These are phyloP conservation scores for Glycyrrhiza uralensis DNA, from an alignment of 306 rosid species.

Conservation along the genomic window DNA sequence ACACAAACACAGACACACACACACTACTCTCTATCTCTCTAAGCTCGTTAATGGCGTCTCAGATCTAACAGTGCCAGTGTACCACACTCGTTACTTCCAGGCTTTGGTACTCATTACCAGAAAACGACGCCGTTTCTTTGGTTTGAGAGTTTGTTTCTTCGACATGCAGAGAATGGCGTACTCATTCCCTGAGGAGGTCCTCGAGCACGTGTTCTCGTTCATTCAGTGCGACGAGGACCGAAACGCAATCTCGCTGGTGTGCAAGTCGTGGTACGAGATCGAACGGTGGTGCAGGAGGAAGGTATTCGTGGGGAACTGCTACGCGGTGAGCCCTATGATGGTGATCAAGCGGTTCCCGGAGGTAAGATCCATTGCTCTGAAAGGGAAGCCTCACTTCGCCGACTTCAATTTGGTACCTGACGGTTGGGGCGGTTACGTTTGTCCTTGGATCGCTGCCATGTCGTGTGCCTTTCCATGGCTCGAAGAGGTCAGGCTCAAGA, in stretches of 20 bases:
- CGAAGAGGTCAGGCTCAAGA: slow-evolving; percentile 89
- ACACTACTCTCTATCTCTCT: not conserved
- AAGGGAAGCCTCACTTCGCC: slow-evolving; percentile 95
- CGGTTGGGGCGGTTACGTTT: slow-evolving; percentile 82
- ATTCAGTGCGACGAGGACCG: slow-evolving; percentile 61
- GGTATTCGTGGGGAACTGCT: slow-evolving; percentile 85
- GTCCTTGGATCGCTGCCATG: slow-evolving; percentile 81
- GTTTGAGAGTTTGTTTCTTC: not conserved
- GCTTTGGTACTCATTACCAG: not conserved
- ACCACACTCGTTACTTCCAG: not conserved
- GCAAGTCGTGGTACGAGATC: slow-evolving; percentile 93
- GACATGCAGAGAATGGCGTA: slow-evolving; percentile 56
- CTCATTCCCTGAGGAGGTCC: slow-evolving; percentile 81
- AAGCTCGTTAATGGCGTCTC: slow-evolving; percentile 54
- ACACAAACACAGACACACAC: slow-evolving; percentile 5
- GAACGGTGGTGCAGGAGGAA: slow-evolving; percentile 82
- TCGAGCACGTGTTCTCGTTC: slow-evolving; percentile 88
- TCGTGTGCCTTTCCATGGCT: slow-evolving; percentile 63
- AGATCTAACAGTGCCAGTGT: slow-evolving; percentile 56
- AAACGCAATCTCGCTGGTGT: slow-evolving; percentile 75
- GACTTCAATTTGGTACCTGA: slow-evolving; percentile 92
- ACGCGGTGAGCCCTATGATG: slow-evolving; percentile 69
- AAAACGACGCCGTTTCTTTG: slow-evolving; percentile 23
- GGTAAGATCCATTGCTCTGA: slow-evolving; percentile 74
- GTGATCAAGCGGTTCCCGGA: slow-evolving; percentile 79